Evolutionary conservation across 1,284 basidiomycete genomes (phyloP), one percentile per base, ranked within the genome.

Genomic region (Vanrija sp.): DNA sequence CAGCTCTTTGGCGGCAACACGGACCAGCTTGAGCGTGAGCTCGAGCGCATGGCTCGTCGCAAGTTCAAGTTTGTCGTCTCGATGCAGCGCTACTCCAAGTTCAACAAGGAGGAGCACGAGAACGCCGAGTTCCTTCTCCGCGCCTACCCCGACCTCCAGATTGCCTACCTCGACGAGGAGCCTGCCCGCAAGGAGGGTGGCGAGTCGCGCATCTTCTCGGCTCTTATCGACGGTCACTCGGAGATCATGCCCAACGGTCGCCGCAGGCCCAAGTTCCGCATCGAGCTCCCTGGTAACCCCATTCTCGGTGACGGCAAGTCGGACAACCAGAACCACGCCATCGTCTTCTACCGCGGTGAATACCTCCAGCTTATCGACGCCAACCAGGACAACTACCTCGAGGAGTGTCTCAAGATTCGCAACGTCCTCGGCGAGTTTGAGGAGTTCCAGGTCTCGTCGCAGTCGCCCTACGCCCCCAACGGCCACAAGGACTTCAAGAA

Each of bases 1-100:
- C 94, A 97, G 78, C 82, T 89, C 50, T 97, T 92, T 67, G 95
- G 95, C 49, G 93, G 94, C 41, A 98, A 98, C 78, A 97, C 95
- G 18, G 95, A 98, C 76, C 91, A 86, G 72, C 83, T 98, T 36
- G 96, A 98, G 76, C 87, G 92, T 39, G 95, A 98, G 77, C 83
- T 98, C 49, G 95, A 98, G 76, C 84, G 94, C 47, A 98, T 98
- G 94, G 86, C 93, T 12, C 84, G 94, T 36, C 84, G 96, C 73
- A 98, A 98, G 80, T 98, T 98, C 85, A 97, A 98, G 78, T 98
- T 98, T 71, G 85, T 97, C 67, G 93, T 98, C 50, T 98, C 96
- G 47, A 98, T 98, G 95, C 95, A 98, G 78, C 87, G 96, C 44
- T 98, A 96, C 80, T 91, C 90, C 67, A 98, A 98, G 78, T 98